Conservation (phyloP, 108 stramenopile species). For the Cyclotella atomus region DNA sequence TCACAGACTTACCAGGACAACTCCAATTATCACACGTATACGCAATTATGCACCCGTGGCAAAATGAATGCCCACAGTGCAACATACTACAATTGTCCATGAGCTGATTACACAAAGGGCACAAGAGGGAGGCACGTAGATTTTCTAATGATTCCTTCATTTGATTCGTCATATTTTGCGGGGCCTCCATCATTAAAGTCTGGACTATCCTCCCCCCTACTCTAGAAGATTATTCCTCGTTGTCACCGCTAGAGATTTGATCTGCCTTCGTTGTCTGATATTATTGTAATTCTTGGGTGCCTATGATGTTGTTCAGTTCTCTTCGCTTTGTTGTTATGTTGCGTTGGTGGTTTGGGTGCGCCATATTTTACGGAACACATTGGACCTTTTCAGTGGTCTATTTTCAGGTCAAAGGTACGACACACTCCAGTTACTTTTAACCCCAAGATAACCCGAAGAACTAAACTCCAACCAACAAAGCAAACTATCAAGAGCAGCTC, state of each 20-base stretch:
- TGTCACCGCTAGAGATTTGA: too few species aligned
- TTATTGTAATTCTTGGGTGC: too few species aligned
- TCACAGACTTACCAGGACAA: constrained; percentile 41
- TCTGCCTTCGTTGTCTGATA: too few species aligned
- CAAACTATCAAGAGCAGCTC: too few species aligned
- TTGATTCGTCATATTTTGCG: constrained; percentile 23
- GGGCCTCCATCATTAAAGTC: not conserved
- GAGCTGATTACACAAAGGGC: constrained; percentile 29
- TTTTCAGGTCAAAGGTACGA: too few species aligned
- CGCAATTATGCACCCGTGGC: constrained; percentile 24
- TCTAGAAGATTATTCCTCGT: too few species aligned
- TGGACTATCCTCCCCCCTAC: too few species aligned
- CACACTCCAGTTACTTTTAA: too few species aligned
- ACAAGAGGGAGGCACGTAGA: constrained; percentile 24
- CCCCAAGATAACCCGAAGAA: too few species aligned
- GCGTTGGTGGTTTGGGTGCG: not conserved
- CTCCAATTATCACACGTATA: constrained; percentile 37
- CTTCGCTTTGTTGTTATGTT: too few species aligned
- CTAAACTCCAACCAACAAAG: too few species aligned
- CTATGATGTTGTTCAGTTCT: too few species aligned
- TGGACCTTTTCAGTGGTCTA: not conserved
- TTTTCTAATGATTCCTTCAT: constrained; percentile 17
- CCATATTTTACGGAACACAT: not conserved
- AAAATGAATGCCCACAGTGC: constrained; percentile 42
- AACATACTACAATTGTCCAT: constrained; percentile 23